These are phyloP conservation scores for Carex kokanica DNA, from an alignment of 176 grass and related monocot genomes.

Conservation along the genomic window DNA sequence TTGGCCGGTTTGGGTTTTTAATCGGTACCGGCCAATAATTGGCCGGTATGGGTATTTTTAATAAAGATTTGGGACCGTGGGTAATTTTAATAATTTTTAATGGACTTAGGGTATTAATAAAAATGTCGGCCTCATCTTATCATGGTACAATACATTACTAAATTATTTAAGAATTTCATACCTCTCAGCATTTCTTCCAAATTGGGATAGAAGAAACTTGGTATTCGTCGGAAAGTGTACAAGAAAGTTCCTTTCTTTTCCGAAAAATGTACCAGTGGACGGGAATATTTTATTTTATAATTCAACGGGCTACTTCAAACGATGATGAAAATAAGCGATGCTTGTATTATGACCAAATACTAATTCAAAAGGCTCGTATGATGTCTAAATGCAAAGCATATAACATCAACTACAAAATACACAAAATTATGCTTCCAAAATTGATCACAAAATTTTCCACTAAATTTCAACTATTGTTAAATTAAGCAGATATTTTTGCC, in stretches of 20 bases:
- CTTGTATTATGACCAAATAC: neutral
- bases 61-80: too few relatives aligned
- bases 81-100: too few relatives aligned
- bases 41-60: too few relatives aligned
- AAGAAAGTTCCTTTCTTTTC: too few relatives aligned
- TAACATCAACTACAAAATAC: too few relatives aligned
- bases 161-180: neutral
- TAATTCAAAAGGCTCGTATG: neutral
- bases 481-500: constrained; percentile 24
- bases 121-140: neutral
- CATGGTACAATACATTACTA: neutral
- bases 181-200: neutral
- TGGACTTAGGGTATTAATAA: too few relatives aligned
- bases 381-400: neutral
- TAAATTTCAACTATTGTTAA: neutral
- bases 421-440: neutral
- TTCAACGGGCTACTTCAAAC: neutral
- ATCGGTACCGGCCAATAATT: too few relatives aligned
- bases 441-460: constrained; percentile 4
- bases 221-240: too few relatives aligned
- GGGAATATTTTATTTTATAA: neutral
- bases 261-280: neutral
- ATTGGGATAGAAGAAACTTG: neutral
- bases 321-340: neutral
- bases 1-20: too few relatives aligned